phyloP scores from a whole-genome alignment of 805 yeast genomes.

The Saturnispora gosingensis region DNA sequence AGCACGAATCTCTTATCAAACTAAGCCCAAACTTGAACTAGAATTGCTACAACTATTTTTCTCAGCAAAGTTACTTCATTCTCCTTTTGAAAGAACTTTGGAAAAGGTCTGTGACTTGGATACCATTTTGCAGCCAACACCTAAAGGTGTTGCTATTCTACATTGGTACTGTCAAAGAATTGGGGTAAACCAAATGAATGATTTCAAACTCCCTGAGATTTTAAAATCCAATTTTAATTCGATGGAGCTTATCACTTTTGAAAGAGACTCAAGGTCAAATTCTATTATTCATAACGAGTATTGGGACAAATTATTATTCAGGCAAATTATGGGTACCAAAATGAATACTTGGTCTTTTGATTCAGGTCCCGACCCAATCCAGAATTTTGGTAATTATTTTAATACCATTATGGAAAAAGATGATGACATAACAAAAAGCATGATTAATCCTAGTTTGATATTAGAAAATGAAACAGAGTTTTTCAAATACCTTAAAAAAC shows the following conservation, averaged over 20 bases:
- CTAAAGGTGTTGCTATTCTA: conserved; percentile 75
- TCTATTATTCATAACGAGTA: conserved; percentile 51
- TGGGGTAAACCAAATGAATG: conserved; percentile 29
- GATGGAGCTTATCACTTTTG: conserved; percentile 60
- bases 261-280: conserved; percentile 51
- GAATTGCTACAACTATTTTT: conserved; percentile 43
- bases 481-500: conserved; percentile 17
- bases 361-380: conserved; percentile 40
- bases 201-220: conserved; percentile 24
- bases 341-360: conserved; percentile 67
- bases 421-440: neutral
- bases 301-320: conserved; percentile 57
- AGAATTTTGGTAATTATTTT: conserved; percentile 20
- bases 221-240: conserved; percentile 54
- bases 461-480: conserved; percentile 14
- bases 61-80: conserved; percentile 57
- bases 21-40: conserved; percentile 39
- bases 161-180: conserved; percentile 47
- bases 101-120: conserved; percentile 28
- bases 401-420: conserved; percentile 1
- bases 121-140: conserved; percentile 65
- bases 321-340: conserved; percentile 45
- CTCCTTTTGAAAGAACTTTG: conserved; percentile 67
- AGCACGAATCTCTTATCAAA: conserved; percentile 45
- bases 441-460: conserved; percentile 1